A percentile compares a stretch with the other conserved stretches of the same genome.
phyloP scores from a whole-genome alignment of 345 rosid genomes.

The Abelmoschus esculentus region DNA sequence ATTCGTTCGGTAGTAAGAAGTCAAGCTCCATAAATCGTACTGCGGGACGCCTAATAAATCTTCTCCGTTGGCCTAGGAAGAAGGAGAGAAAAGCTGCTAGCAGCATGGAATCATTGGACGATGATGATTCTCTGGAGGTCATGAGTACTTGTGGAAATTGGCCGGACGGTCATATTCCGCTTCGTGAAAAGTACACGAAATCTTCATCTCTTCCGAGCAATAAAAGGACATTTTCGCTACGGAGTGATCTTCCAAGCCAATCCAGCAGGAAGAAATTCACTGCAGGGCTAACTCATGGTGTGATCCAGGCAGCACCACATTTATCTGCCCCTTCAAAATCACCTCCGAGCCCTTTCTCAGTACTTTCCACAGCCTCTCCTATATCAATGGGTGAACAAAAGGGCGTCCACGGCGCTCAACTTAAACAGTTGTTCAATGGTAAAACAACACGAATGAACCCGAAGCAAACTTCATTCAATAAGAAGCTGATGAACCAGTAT shows the following conservation, averaged over 20 bases:
- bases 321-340: slow-evolving; percentile 28
- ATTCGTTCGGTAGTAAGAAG: slow-evolving; percentile 17
- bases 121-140: slow-evolving; percentile 25
- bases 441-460: slow-evolving; percentile 11
- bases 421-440: slow-evolving; percentile 9
- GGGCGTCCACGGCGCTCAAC: slow-evolving; percentile 10
- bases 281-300: slow-evolving; percentile 52
- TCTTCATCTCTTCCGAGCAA: slow-evolving; percentile 32
- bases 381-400: slow-evolving; percentile 27
- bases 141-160: slow-evolving; percentile 15
- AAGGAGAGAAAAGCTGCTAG: slow-evolving; percentile 29
- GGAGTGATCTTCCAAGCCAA: slow-evolving; percentile 68
- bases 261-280: slow-evolving; percentile 41
- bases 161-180: slow-evolving; percentile 44
- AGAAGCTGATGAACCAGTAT: slow-evolving; percentile 54
- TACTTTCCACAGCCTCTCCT: slow-evolving; percentile 33
- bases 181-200: slow-evolving; percentile 53
- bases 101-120: slow-evolving; percentile 18
- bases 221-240: slow-evolving; percentile 35
- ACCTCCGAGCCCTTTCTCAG: slow-evolving; percentile 30
- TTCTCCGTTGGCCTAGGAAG: slow-evolving; percentile 58
- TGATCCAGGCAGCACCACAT: slow-evolving; percentile 34
- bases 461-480: slow-evolving; percentile 36
- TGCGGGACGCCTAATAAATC: slow-evolving; percentile 53
- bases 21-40: slow-evolving; percentile 25